Percentiles rank a stretch among this genome's conserved stretches.
Conservation (phyloP, 2,329 filamentous ascomycete species). For the Cytospora chrysosperma region DNA sequence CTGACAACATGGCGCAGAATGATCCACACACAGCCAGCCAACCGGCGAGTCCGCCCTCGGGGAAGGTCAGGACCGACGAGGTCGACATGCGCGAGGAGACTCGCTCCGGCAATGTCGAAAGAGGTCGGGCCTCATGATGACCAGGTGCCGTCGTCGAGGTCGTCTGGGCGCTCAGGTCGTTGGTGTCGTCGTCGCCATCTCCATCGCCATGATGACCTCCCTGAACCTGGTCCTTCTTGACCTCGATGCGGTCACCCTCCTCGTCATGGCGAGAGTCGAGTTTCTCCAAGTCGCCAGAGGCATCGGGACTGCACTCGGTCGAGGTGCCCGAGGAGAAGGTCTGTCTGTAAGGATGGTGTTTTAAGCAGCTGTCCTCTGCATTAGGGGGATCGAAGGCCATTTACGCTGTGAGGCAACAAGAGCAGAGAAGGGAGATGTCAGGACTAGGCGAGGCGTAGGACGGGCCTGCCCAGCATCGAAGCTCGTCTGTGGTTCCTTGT, state of each 20-base stretch:
- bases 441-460: background rate
- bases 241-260: slow-evolving; percentile 12
- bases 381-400: slow-evolving; percentile 33
- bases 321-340: slow-evolving; percentile 13
- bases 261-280: slow-evolving; percentile 21
- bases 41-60: slow-evolving; percentile 69
- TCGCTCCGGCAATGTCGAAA: slow-evolving; percentile 17
- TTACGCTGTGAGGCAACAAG: slow-evolving; percentile 21
- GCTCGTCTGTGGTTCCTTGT: background rate
- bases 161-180: slow-evolving; percentile 12
- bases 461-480: background rate
- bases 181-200: background rate
- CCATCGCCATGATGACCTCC: background rate
- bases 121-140: slow-evolving; percentile 1
- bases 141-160: background rate
- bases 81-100: slow-evolving; percentile 23
- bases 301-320: slow-evolving; percentile 17
- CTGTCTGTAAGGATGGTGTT: slow-evolving; percentile 31
- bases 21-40: slow-evolving; percentile 79
- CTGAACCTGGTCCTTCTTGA: slow-evolving; percentile 15
- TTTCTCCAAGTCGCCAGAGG: slow-evolving; percentile 22
- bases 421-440: slow-evolving; percentile 18
- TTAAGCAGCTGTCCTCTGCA: slow-evolving; percentile 44
- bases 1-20: slow-evolving; percentile 68
- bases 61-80: slow-evolving; percentile 49